Evolutionary conservation across 148 eudicot genomes (phyloP).

Genomic region (Heliosperma pusillum): DNA sequence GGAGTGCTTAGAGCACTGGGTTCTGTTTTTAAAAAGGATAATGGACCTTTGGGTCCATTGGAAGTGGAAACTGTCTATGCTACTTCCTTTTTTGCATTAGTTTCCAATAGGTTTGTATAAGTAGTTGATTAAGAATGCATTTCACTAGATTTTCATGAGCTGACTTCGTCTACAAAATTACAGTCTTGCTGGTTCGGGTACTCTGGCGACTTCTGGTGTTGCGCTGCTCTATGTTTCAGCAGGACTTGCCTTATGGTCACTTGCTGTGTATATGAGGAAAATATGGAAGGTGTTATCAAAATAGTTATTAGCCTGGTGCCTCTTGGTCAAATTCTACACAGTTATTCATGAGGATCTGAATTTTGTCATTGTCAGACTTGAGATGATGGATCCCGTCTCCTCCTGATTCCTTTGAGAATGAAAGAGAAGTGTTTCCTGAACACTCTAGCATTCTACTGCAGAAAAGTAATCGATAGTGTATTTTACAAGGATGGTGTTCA

Average conservation of each 20-base stretch:
- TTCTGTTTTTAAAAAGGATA: not conserved
- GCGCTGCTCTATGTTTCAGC: conserved; percentile 79
- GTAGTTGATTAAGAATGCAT: not conserved
- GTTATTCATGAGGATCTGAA: conserved; percentile 23
- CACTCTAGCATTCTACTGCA: conserved; percentile 15
- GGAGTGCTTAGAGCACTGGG: not conserved
- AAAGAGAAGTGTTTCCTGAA: conserved; percentile 12
- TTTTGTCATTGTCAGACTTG: conserved; percentile 19
- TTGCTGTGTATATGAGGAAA: conserved; percentile 82
- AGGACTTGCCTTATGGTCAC: conserved; percentile 90
- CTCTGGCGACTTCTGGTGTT: conserved; percentile 66
- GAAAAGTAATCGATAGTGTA: conserved; percentile 3
- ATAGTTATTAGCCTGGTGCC: conserved; percentile 25
- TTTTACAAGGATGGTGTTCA: conserved; percentile 16
- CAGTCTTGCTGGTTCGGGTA: conserved; percentile 53
- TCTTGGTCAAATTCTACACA: conserved; percentile 17
- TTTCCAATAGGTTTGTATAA: not conserved
- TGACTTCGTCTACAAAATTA: conserved; percentile 18
- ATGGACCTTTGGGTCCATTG: not conserved
- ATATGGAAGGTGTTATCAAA: conserved; percentile 77
- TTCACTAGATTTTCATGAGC: not conserved
- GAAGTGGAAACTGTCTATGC: not conserved
- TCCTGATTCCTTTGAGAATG: conserved; percentile 17
- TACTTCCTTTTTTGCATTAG: not conserved
- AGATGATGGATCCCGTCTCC: conserved; percentile 28